phyloP scores from a whole-genome alignment of 805 yeast species.

The Ogataea methanolica region DNA sequence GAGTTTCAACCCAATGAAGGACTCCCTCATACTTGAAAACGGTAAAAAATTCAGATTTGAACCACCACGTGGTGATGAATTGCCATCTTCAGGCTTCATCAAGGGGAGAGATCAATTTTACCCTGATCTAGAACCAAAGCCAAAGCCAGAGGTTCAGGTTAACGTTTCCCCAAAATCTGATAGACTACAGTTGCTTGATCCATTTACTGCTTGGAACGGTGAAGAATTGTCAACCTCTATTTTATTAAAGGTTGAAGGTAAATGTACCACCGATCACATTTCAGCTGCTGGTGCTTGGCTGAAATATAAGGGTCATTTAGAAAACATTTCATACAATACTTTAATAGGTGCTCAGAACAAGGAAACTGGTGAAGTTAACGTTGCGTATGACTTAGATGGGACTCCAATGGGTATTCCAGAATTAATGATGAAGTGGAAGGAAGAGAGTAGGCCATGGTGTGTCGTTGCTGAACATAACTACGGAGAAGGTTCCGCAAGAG shows the following conservation, averaged over 20 bases:
- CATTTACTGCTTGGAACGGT: constrained; percentile 84
- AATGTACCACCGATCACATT: constrained; percentile 97
- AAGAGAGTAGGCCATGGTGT: constrained; percentile 80
- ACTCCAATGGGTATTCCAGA: constrained; percentile 82
- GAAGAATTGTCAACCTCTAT: constrained; percentile 74
- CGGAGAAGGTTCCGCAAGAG: constrained; percentile 99
- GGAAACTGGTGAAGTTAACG: constrained; percentile 95
- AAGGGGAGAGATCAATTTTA: constrained; percentile 64
- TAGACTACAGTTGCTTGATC: constrained; percentile 86
- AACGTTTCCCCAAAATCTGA: constrained; percentile 79
- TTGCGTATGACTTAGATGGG: constrained; percentile 83
- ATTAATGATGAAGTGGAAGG: constrained; percentile 92
- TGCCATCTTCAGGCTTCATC: constrained; percentile 87
- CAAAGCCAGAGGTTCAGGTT: constrained; percentile 46
- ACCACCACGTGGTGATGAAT: constrained; percentile 87
- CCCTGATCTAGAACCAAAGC: constrained; percentile 52
- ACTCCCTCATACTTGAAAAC: constrained; percentile 77
- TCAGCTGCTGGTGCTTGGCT: constrained; percentile 99
- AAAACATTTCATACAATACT: constrained; percentile 92
- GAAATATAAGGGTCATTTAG: constrained; percentile 96
- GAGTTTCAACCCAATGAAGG: constrained; percentile 93
- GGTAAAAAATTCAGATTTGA: constrained; percentile 87
- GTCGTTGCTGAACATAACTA: constrained; percentile 97
- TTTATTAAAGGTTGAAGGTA: constrained; percentile 89
- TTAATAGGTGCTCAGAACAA: constrained; percentile 95